Base-by-base conservation (phyloP, 306 rosid species). In the Trifolium dubium region DNA sequence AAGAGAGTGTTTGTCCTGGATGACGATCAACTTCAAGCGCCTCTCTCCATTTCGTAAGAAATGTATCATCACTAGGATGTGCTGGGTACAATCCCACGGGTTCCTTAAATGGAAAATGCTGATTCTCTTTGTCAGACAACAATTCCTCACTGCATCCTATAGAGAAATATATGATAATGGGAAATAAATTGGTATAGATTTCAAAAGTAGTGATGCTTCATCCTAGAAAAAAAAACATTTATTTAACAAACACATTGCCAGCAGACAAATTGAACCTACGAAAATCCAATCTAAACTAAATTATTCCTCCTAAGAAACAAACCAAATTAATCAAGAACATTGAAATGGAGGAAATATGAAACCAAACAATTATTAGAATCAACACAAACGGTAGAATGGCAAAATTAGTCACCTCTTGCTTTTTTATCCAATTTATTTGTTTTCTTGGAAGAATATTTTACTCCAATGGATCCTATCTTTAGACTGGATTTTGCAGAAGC, bases 371-470 rank as follows among this genome's bases (percentile, higher is more conserved):
- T 14, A 43, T 10, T 55, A 54, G 66, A 76, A 35, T 47, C 66
- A 54, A 87, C 63, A 47, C 58, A 63, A 69, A 56, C 1, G 4
- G 40, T 9, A 23, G 13, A 40, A 34, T 47, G 32, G 6, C 19
- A 41, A 72, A 75, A 73, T 18, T 8, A 15, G 53, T 58, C 49
- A 89, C 97, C 95, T 59, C 41, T 77, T 71, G 74, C 35, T 79
- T 74, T 80, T 28, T 4, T 50, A 83, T 65, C 43, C 69, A 4
- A 55, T 72, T 50, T 74, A 18, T 66, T 76, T 56, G 79, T 73
- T 77, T 71, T 81, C 82, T 79, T 83, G 9, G 79, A 30, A 67
- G 79, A 55, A 63, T 66, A 84, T 76, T 80, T 82, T 60, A 73
- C 78, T 55, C 84, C 84, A 49, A 4, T 41, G 29, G 65, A 34